Base-by-base conservation (phyloP, 2,329 filamentous ascomycete genomes). In the Xylaria sp. region DNA sequence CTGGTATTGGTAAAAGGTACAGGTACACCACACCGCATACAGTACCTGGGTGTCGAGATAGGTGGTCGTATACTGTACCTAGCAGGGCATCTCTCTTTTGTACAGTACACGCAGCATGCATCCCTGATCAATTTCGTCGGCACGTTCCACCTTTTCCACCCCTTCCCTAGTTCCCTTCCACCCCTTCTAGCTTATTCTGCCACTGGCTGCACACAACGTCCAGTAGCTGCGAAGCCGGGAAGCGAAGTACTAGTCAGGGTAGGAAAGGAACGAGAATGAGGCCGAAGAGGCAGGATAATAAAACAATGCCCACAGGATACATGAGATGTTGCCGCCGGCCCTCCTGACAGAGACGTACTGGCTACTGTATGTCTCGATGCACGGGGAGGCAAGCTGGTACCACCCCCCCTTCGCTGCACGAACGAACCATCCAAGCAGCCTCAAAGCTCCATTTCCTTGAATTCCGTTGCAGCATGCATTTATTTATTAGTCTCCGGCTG, bases 361-460 rank as follows among this genome's bases (percentile, higher is more conserved):
- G 55, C 25, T 23, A 33, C 28, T 52, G 56, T 62, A 68, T 63
- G 54, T 56, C 72, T 61, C 49, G 46, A 71, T 70, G 67, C 67
- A 67, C 36, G 64, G 61, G 61, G 67, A 43, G 57, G 65, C 67
- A 55, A 65, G 60, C 52, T 49, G 61, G 63, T 62, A 33, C 70
- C 49, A 70, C 67, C 69, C 69, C 62, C 43, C 59, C 67, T 36
- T 71, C 62, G 61, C 72, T 75, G 70, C 72, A 73, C 72, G 68
- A 69, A 71, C 71, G 72, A 75, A 71, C 75, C 75, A 74, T 64
- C 72, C 74, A 75, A 75, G 73, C 75, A 76, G 75, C 75, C 75
- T 71, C 75, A 77, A 66, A 70, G 73, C 75, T 75, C 71, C 73
- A 77, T 75, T 75, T 74, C 71, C 72, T 64, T 71, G 59, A 64